Evolutionary conservation across 176 grass and related monocot species (phyloP), one percentile per base, ranked within the genome.

Genomic region (Oropetium thomaeum): DNA sequence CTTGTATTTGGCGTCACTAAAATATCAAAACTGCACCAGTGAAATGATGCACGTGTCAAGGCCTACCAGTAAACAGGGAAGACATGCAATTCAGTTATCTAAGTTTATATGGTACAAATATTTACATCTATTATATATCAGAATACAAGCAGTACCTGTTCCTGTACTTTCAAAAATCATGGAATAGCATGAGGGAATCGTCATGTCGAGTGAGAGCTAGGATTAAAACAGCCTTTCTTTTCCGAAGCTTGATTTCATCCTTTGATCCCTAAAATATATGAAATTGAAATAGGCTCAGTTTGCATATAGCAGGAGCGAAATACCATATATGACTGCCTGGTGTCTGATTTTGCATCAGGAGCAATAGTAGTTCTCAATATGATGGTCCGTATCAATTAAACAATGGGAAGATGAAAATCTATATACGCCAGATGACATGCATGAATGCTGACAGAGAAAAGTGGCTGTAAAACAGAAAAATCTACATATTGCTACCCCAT

Each of bases 171-270:
- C 15, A 79, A 62, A 88, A 90, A 83, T 82, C 84, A 67, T 82
- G 67, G 77, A 90, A 93, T 64, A 90, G 1, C 91, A 93, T 80
- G 25, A 90, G 65, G 35, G 87, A 84, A 28, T 90, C 91, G 48
- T 93, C 91, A 80, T 85, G 72, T 71, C 82, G 90, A 16, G 44
- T 80, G 29, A 88, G 87, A 23, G 84, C 76, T 68, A 90, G 63
- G 70, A 90, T 58, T 74, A 93, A 53, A n/a, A 90, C 54, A 29
- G 38, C 71, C 59, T 62, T 87, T 78, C 67, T 87, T 19, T 44
- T 59, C 47, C 57, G 47, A 62, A 87, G 67, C 22, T 76, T 85
- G 63, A 14, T 82, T 42, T 85, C 72, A 73, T 82, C 68, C 82
- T 85, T 78, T 38, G 79, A 80, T 32, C 85, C 77, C 87, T 93